phyloP scores from a whole-genome alignment of 306 rosid genomes.

The Pueraria montana region DNA sequence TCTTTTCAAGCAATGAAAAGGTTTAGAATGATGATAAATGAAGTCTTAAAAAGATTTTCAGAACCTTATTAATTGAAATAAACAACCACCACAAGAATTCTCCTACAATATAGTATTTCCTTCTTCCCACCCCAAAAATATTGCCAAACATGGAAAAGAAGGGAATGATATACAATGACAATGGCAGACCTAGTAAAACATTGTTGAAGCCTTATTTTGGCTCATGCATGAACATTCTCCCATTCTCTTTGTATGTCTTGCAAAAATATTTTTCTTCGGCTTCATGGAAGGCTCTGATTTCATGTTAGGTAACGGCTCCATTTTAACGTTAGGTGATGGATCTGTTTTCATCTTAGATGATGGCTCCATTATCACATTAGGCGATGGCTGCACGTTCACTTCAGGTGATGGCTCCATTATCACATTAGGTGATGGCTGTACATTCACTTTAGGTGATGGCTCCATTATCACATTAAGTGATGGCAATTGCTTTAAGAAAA shows the following conservation, averaged over 20 bases:
- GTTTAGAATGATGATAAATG: not conserved
- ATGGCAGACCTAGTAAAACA: not conserved
- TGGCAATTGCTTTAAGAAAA: too few relatives aligned
- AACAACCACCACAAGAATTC: not conserved
- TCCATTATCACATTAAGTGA: not conserved
- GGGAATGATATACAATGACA: not conserved
- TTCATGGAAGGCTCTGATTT: not conserved
- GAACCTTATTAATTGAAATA: not conserved
- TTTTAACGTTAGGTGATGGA: too few relatives aligned
- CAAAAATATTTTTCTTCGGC: not conserved
- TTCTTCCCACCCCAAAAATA: not conserved
- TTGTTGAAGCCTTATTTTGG: not conserved
- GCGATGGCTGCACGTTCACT: not conserved
- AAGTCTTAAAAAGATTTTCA: not conserved
- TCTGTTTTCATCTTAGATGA: not conserved
- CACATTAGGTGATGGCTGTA: not conserved
- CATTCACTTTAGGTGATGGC: not conserved
- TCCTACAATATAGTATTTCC: not conserved
- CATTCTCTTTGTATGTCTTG: not conserved
- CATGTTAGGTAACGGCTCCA: not conserved
- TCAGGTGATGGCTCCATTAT: not conserved
- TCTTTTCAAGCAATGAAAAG: not conserved
- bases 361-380: not conserved
- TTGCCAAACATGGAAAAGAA: not conserved
- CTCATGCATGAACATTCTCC: not conserved